phyloP scores from a whole-genome alignment of 108 stramenopile species.

The Aurantiochytrium sp. region DNA sequence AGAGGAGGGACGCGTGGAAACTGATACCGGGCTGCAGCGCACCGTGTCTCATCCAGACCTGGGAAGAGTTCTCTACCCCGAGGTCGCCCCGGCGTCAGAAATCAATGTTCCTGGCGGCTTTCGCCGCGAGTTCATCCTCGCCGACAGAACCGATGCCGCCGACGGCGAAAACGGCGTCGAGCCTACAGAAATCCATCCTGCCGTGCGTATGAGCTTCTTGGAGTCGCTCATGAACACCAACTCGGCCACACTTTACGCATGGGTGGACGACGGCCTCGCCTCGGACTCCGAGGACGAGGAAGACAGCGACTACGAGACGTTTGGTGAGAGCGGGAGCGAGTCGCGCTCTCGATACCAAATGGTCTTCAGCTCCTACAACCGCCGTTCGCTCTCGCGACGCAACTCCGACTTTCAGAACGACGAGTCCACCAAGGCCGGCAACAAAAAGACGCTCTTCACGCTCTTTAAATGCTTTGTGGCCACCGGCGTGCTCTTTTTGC shows the following conservation, averaged over 20 bases:
- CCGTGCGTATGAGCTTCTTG: neutral
- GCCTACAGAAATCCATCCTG: neutral
- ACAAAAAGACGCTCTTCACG: neutral
- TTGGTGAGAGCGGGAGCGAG: neutral
- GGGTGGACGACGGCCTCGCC: neutral
- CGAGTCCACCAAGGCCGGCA: neutral
- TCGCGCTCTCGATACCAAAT: neutral
- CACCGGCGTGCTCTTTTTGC: neutral
- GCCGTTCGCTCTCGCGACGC: neutral
- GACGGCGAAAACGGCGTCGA: neutral
- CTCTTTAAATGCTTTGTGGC: constrained; percentile 9
- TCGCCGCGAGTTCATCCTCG: neutral
- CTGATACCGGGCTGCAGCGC: neutral
- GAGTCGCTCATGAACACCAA: neutral
- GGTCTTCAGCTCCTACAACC: neutral
- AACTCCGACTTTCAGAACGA: constrained; percentile 11
- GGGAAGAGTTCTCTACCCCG: neutral
- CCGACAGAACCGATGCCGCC: neutral
- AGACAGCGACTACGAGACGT: neutral
- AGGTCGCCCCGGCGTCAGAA: neutral
- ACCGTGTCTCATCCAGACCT: neutral
- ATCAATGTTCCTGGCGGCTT: constrained; percentile 13
- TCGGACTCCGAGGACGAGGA: neutral
- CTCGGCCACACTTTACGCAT: constrained; percentile 3
- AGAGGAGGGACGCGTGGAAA: neutral